These are phyloP conservation scores for Asterionellopsis glacialis DNA, from an alignment of 108 stramenopile genomes.

Conservation along the genomic window DNA sequence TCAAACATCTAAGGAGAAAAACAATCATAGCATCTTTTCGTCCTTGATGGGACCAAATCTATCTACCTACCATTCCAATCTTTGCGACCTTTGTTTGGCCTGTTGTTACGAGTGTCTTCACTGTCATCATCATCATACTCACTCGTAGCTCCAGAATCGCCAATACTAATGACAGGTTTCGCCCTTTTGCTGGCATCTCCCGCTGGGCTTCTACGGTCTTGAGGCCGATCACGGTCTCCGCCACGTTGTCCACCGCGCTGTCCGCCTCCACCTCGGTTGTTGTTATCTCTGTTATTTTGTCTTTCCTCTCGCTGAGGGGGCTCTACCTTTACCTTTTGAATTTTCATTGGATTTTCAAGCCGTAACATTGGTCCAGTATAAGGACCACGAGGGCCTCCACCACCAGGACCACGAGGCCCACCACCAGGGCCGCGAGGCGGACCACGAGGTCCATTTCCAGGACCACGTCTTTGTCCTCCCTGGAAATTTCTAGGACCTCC, in stretches of 20 bases:
- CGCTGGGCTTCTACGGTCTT: constrained; percentile 8
- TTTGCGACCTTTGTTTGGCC: too few relatives aligned
- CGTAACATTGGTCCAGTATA: constrained; percentile 43
- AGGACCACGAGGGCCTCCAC: constrained; percentile 16
- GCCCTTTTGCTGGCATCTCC: not conserved
- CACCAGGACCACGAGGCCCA: constrained; percentile 24
- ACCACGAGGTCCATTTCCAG: too few relatives aligned
- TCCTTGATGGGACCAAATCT: too few relatives aligned
- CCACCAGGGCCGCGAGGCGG: constrained; percentile 1
- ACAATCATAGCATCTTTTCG: too few relatives aligned
- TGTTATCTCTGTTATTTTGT: not conserved
- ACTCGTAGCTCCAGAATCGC: too few relatives aligned
- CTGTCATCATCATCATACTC: too few relatives aligned
- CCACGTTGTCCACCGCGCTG: constrained; percentile 15
- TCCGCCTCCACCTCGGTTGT: constrained; percentile 15
- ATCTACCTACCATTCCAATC: too few relatives aligned
- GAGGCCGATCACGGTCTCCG: constrained; percentile 2
- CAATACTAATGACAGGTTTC: too few relatives aligned
- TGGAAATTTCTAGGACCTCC: too few relatives aligned
- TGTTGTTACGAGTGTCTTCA: too few relatives aligned
- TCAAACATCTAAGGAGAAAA: too few relatives aligned
- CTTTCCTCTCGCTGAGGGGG: constrained; percentile 7
- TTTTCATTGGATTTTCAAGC: constrained; percentile 68
- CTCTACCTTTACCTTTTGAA: constrained; percentile 34
- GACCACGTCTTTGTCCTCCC: too few relatives aligned